Base-by-base conservation (phyloP, 495 filamentous ascomycete species). In the Venustampulla echinocandica region DNA sequence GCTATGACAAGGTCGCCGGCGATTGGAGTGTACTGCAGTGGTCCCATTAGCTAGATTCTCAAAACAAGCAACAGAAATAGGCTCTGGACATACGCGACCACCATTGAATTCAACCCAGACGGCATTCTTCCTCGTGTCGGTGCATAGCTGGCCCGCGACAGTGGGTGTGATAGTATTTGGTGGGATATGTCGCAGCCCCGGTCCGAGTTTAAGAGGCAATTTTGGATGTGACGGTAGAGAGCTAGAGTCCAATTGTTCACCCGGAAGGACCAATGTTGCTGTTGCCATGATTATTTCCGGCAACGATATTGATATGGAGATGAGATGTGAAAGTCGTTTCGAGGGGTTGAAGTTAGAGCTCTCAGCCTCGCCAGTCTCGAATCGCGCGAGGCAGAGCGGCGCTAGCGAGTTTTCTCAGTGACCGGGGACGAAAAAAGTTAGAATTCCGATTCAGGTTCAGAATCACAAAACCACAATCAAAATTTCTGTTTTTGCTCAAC, bases 1-100 rank as follows among this genome's bases (percentile, higher is more conserved):
- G 85, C 89, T 54, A 98, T 84, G 44, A 98, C 75, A 11, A 92
- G 74, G 65, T 98, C 92, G 58, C 80, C 77, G 30, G 67, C 62
- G 10, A 77, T 72, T 6, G 92, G 88, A 38, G 80, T 76, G 58
- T 97, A 98, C 79, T 92, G 61, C 42, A 60, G 15, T 40, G 13
- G n/a, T n/a, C 19, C 5, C 41, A 9, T 40, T 32, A 30, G 43
- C 10, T 41, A 36, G 14, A 59, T 62, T 10, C 15, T 14, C 14
- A 24, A 22, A 42, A n/a, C n/a, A 44, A 18, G 21, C 21, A 10
- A 38, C 21, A 1, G 18, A 5, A 20, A 13, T 17, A 34, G 11
- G 9, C 19, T 22, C 2, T n/a, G 24, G 6, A 53, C 63, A 24
- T 65, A 86, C 83, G 34, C 83, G 74, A 35, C 81, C 78, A 38